Percentiles rank a stretch among this genome's conserved stretches.
Conservation (phyloP, 2,329 filamentous ascomycete genomes). For the Diaporthe nobilis region DNA sequence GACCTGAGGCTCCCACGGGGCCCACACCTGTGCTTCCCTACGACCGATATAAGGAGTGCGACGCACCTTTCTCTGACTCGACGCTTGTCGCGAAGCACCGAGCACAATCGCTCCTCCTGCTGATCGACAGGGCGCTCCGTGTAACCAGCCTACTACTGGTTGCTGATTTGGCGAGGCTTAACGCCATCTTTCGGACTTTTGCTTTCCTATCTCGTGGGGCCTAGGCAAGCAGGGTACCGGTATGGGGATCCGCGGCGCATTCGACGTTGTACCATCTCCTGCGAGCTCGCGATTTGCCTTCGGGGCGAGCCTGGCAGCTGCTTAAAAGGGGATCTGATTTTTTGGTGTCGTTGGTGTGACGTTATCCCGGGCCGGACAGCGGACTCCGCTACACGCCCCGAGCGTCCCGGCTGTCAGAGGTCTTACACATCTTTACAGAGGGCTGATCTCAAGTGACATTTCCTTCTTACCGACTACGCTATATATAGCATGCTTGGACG, state of each 20-base stretch:
- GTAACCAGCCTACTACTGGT: slow-evolving; percentile 6
- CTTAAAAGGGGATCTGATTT: slow-evolving; percentile 22
- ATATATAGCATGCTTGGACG: not conserved
- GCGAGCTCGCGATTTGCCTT: not conserved
- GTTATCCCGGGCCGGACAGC: slow-evolving; percentile 23
- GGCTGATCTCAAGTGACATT: not conserved
- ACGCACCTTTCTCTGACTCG: slow-evolving; percentile 32
- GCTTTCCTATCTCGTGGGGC: not conserved
- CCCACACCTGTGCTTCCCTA: slow-evolving; percentile 12
- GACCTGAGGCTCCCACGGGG: slow-evolving; percentile 21
- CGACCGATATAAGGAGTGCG: slow-evolving; percentile 15
- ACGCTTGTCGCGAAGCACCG: slow-evolving; percentile 35
- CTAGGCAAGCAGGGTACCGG: not conserved
- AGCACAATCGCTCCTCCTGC: slow-evolving; percentile 20
- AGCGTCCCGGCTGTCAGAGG: slow-evolving; percentile 3
- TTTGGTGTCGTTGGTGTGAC: slow-evolving; percentile 33
- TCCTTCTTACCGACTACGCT: not conserved
- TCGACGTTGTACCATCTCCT: not conserved
- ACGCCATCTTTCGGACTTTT: slow-evolving; percentile 6
- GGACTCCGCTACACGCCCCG: slow-evolving; percentile 22
- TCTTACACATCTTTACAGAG: not conserved
- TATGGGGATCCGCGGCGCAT: slow-evolving; percentile 4
- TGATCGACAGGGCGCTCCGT: slow-evolving; percentile 17
- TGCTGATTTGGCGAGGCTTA: slow-evolving; percentile 23
- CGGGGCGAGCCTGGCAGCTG: not conserved